Percentiles rank a stretch among this genome's conserved stretches.
Evolutionary conservation across 2,329 filamentous ascomycete genomes (phyloP).

Genomic region (Tolypocladium inflatum): DNA sequence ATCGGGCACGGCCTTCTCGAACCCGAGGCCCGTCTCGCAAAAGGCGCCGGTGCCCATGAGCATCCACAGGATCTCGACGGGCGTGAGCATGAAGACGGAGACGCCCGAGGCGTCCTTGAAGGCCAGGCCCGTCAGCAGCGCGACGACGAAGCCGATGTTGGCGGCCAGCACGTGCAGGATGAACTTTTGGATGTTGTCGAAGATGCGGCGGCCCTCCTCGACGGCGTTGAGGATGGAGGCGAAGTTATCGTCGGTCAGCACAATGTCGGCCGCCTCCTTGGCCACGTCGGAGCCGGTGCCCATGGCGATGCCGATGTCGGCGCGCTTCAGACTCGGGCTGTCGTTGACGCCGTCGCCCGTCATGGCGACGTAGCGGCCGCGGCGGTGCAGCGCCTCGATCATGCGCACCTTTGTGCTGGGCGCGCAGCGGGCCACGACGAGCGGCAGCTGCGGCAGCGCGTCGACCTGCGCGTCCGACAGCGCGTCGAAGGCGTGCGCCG

Average conservation of each 20-base stretch:
- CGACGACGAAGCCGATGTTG: conserved; percentile 61
- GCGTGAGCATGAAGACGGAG: conserved; percentile 62
- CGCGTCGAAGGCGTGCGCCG: conserved; percentile 56
- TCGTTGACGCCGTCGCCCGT: conserved; percentile 67
- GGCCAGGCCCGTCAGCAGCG: conserved; percentile 56
- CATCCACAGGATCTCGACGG: conserved; percentile 70
- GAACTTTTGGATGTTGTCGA: conserved; percentile 68
- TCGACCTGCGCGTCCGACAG: conserved; percentile 56
- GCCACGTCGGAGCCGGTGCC: conserved; percentile 62
- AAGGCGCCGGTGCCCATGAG: conserved; percentile 70
- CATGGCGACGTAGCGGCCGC: conserved; percentile 58
- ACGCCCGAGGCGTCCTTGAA: conserved; percentile 56
- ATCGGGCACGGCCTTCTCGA: conserved; percentile 59
- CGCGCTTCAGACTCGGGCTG: conserved; percentile 56
- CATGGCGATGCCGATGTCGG: conserved; percentile 66
- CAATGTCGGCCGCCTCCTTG: conserved; percentile 58
- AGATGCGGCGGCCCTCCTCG: conserved; percentile 62
- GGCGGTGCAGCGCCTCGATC: conserved; percentile 62
- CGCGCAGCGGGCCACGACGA: conserved; percentile 61
- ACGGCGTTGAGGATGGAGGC: conserved; percentile 61
- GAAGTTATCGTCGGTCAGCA: conserved; percentile 65
- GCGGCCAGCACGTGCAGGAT: conserved; percentile 57
- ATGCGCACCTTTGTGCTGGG: conserved; percentile 66
- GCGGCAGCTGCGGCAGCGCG: conserved; percentile 48
- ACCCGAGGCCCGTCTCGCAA: conserved; percentile 66